Evolutionary conservation across 495 filamentous ascomycete species (phyloP).

Genomic region (Mytilinidion resinicola): DNA sequence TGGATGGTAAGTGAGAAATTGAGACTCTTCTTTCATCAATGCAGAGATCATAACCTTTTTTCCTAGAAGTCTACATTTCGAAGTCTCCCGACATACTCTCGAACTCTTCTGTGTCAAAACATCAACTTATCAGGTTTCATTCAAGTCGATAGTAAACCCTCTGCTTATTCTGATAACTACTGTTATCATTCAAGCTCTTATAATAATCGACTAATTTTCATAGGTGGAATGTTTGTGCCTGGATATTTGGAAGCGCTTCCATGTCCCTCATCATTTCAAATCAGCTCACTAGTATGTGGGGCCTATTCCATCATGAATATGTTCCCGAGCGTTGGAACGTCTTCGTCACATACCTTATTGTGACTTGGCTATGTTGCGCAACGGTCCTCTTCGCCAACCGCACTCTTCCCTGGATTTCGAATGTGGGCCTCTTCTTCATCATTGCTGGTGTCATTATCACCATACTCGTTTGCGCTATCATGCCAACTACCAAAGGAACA

Average conservation of each 20-base stretch:
- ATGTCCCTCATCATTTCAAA: slow-evolving; percentile 63
- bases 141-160: too few relatives aligned
- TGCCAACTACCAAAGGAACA: slow-evolving; percentile 49
- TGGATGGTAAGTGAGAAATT: slow-evolving; percentile 39
- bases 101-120: too few relatives aligned
- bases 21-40: neutral
- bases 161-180: neutral
- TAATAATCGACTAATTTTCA: neutral
- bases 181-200: too few relatives aligned
- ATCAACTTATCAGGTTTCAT: too few relatives aligned
- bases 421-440: slow-evolving; percentile 62
- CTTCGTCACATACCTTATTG: slow-evolving; percentile 61
- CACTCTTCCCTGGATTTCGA: slow-evolving; percentile 58
- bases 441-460: slow-evolving; percentile 63
- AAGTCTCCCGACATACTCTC: too few relatives aligned
- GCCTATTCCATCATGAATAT: slow-evolving; percentile 59
- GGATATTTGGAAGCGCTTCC: slow-evolving; percentile 62
- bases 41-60: neutral
- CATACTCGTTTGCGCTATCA: slow-evolving; percentile 66
- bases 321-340: slow-evolving; percentile 63
- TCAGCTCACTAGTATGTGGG: slow-evolving; percentile 65
- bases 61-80: too few relatives aligned
- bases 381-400: slow-evolving; percentile 66
- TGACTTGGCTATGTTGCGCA: slow-evolving; percentile 59
- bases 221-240: slow-evolving; percentile 65